phyloP scores from a whole-genome alignment of 108 stramenopile genomes.

The Fistulifera solaris region DNA sequence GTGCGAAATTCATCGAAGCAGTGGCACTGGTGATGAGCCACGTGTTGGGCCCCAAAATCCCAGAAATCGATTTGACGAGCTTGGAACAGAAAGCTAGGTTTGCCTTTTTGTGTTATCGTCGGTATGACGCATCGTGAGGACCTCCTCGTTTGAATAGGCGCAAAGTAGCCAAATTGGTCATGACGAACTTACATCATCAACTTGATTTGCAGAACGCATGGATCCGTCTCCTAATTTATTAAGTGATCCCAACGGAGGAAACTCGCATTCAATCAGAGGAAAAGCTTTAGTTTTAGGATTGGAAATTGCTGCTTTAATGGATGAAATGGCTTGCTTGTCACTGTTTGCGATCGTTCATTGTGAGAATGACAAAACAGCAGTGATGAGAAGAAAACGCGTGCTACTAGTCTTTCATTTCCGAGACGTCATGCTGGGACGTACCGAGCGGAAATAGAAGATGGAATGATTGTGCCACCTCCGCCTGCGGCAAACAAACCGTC shows the following conservation, averaged over 20 bases:
- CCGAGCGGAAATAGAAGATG: too few relatives aligned
- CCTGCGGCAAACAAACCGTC: too few relatives aligned
- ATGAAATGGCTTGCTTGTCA: conserved; percentile 38
- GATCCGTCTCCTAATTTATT: conserved; percentile 74
- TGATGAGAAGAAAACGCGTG: not conserved
- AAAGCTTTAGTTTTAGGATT: conserved; percentile 27
- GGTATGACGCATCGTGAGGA: too few relatives aligned
- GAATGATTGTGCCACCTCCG: too few relatives aligned
- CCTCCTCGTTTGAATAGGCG: too few relatives aligned
- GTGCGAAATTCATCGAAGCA: conserved; percentile 27
- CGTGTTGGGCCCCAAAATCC: conserved; percentile 43
- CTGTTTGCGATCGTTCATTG: conserved; percentile 7
- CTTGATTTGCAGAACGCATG: conserved; percentile 50
- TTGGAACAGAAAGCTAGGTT: conserved; percentile 45
- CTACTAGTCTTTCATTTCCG: too few relatives aligned
- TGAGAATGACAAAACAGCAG: not conserved
- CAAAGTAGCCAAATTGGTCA: too few relatives aligned
- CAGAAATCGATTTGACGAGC: conserved; percentile 27
- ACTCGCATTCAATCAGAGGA: conserved; percentile 70
- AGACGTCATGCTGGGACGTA: too few relatives aligned
- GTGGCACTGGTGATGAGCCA: conserved; percentile 33
- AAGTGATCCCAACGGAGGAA: conserved; percentile 42
- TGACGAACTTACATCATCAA: conserved; percentile 34
- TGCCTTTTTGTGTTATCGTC: conserved; percentile 6
- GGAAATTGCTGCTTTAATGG: conserved; percentile 42